Evolutionary conservation across 495 filamentous ascomycete genomes (phyloP).

Genomic region (Penicillium silybi): DNA sequence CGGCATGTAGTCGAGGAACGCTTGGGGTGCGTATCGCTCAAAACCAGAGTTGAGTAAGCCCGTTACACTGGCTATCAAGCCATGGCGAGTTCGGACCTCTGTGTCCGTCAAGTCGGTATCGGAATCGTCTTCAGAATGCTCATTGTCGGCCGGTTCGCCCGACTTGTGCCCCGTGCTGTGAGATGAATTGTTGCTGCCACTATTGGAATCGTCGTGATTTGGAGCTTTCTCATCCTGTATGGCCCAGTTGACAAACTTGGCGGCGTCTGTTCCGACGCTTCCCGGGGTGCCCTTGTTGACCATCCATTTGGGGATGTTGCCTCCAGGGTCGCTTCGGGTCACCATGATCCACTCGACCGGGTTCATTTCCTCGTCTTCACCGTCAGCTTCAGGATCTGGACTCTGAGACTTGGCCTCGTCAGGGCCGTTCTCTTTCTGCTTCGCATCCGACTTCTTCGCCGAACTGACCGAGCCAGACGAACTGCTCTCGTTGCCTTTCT

Average conservation of each 20-base stretch:
- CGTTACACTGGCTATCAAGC: constrained; percentile 44
- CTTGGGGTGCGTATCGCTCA: constrained; percentile 43
- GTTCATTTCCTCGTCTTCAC: constrained; percentile 51
- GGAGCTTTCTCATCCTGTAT: constrained; percentile 48
- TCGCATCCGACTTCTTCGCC: background rate
- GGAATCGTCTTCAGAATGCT: constrained; percentile 9
- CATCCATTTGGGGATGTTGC: constrained; percentile 89
- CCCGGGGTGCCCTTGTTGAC: constrained; percentile 87
- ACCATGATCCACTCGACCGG: constrained; percentile 97
- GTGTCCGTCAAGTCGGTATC: constrained; percentile 20
- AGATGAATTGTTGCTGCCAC: constrained; percentile 5
- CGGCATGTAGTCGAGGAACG: constrained; percentile 48
- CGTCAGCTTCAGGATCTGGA: constrained; percentile 27
- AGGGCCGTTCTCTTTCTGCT: background rate
- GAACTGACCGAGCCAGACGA: constrained; percentile 1
- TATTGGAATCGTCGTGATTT: constrained; percentile 23
- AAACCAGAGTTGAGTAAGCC: constrained; percentile 37
- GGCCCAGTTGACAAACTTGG: constrained; percentile 85
- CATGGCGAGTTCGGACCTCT: constrained; percentile 29
- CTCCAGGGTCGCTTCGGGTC: constrained; percentile 89
- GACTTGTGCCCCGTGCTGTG: constrained; percentile 10
- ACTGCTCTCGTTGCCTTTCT: constrained; percentile 2
- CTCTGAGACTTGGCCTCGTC: background rate
- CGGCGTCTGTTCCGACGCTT: constrained; percentile 77
- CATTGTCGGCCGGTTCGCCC: constrained; percentile 10